Evolutionary conservation across 176 grass and related monocot genomes (phyloP).

Genomic region (Aechmea fasciata): DNA sequence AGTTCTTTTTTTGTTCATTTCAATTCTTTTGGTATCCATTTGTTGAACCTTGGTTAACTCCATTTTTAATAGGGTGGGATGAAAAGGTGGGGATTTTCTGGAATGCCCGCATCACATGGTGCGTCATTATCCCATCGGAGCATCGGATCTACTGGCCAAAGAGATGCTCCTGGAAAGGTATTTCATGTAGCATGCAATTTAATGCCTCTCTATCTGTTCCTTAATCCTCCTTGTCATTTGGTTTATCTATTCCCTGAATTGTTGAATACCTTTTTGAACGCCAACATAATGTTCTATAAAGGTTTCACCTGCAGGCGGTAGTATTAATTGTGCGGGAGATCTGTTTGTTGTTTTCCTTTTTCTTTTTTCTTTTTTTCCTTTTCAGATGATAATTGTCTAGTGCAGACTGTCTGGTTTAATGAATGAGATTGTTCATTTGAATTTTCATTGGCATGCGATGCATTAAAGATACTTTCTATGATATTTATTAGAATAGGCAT

Average conservation of each 20-base stretch:
- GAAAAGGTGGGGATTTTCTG: constrained; percentile 64
- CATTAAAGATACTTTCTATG: too few species aligned
- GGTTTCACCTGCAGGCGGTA: too few species aligned
- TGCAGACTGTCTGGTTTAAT: background rate
- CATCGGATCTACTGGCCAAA: constrained; percentile 90
- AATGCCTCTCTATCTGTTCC: background rate
- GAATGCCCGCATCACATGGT: constrained; percentile 89
- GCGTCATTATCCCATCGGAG: constrained; percentile 92
- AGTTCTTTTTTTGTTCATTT: background rate
- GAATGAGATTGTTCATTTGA: background rate
- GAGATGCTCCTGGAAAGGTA: constrained; percentile 96
- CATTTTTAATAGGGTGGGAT: constrained; percentile 62
- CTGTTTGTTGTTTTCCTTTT: too few species aligned
- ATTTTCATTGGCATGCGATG: background rate
- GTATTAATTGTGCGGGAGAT: too few species aligned
- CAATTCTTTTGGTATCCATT: background rate
- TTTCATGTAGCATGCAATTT: constrained; percentile 6
- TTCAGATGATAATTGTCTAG: too few species aligned
- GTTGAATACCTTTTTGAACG: too few species aligned
- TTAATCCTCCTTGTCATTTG: too few species aligned
- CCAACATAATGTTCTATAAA: too few species aligned
- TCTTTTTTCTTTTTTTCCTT: too few species aligned
- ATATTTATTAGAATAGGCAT: too few species aligned
- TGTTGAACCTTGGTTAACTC: background rate
- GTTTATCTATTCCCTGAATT: too few species aligned